phyloP scores from a whole-genome alignment of 2,329 filamentous ascomycete genomes.

The Colletotrichum tanaceti region DNA sequence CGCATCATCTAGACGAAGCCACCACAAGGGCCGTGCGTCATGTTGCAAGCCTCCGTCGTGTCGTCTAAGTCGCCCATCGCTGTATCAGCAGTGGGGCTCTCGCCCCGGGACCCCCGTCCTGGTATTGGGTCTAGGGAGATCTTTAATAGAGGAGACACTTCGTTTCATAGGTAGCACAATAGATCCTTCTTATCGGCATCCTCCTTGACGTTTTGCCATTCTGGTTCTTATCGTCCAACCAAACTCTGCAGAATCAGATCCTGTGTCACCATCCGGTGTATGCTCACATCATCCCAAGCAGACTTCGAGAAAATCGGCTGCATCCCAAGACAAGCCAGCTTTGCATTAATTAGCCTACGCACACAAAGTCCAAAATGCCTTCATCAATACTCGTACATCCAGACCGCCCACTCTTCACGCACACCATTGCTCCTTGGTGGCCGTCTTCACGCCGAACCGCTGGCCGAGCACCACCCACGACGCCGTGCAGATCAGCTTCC shows the following conservation, averaged over 20 bases:
- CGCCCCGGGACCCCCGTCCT: too few species aligned
- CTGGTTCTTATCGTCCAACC: too few species aligned
- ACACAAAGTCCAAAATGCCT: not conserved
- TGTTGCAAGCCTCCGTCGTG: not conserved
- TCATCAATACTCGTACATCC: not conserved
- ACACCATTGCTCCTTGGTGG: slow-evolving; percentile 9
- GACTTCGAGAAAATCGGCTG: not conserved
- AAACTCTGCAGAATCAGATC: not conserved
- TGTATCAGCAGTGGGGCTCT: not conserved
- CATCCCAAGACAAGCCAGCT: not conserved
- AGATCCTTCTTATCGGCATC: not conserved
- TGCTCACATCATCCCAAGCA: not conserved
- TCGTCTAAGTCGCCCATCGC: not conserved
- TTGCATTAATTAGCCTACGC: not conserved
- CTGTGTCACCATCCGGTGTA: not conserved
- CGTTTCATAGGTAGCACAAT: not conserved
- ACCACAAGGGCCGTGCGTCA: not conserved
- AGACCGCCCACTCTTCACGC: not conserved
- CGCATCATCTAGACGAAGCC: not conserved
- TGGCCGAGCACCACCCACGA: slow-evolving; percentile 34
- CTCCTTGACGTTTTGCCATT: too few species aligned
- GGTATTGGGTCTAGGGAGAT: not conserved
- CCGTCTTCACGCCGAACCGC: slow-evolving; percentile 37
- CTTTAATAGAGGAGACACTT: not conserved
- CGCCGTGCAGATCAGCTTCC: slow-evolving; percentile 26